Evolutionary conservation across 208 protist genomes (phyloP).

Genomic region (Acanthamoeba royreba): DNA sequence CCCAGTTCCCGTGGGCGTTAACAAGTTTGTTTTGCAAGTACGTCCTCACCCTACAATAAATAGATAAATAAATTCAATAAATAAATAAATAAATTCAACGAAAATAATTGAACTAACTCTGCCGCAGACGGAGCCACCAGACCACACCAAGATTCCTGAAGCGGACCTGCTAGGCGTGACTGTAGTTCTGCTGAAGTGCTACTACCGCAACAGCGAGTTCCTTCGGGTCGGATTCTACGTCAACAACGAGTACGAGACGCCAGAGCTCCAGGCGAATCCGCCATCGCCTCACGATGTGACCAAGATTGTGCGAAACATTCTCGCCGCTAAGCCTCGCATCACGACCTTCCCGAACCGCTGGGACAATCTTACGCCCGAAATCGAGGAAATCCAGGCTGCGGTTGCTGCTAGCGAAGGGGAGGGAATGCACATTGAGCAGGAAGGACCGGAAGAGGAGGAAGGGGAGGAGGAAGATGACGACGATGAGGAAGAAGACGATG

Average conservation of each 20-base stretch:
- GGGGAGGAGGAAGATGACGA: neutral
- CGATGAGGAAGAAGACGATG: neutral
- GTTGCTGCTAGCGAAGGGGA: neutral
- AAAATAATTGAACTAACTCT: too few relatives aligned
- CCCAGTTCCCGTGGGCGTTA: slow-evolving; percentile 89
- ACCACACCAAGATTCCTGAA: slow-evolving; percentile 86
- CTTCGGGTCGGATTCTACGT: slow-evolving; percentile 96
- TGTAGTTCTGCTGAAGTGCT: slow-evolving; percentile 93
- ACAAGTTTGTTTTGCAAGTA: slow-evolving; percentile 91
- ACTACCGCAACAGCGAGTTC: slow-evolving; percentile 94
- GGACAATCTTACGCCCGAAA: slow-evolving; percentile 47
- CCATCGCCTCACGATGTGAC: slow-evolving; percentile 63
- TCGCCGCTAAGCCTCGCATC: slow-evolving; percentile 75
- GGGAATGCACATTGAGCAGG: neutral
- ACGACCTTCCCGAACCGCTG: slow-evolving; percentile 78
- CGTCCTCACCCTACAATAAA: neutral
- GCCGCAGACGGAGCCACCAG: slow-evolving; percentile 90
- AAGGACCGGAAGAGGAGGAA: neutral
- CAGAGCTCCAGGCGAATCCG: slow-evolving; percentile 59
- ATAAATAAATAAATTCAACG: too few relatives aligned
- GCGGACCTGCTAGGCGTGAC: slow-evolving; percentile 94
- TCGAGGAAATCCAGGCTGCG: neutral
- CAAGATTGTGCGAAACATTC: slow-evolving; percentile 74
- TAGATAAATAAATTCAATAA: neutral
- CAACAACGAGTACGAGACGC: slow-evolving; percentile 80